Conservation (phyloP, 176 grass and related monocot genomes). For the Cymbopogon citratus region DNA sequence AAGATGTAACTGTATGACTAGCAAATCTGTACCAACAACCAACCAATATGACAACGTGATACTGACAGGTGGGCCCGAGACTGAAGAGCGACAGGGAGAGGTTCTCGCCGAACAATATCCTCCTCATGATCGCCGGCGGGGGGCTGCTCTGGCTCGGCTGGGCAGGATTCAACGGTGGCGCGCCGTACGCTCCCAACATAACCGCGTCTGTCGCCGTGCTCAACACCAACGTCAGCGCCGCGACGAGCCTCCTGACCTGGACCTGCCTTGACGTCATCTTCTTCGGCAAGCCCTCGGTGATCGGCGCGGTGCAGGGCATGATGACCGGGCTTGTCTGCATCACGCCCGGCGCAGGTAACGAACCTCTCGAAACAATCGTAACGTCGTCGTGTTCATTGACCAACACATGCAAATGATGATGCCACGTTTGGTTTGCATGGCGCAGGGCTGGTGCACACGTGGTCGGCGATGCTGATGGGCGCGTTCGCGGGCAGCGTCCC, state of each 20-base stretch:
- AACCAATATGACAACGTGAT: background rate
- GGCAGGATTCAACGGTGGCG: constrained; percentile 78
- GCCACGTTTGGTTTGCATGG: background rate
- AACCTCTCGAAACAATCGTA: too few relatives aligned
- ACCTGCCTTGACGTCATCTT: constrained; percentile 73
- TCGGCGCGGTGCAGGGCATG: constrained; percentile 78
- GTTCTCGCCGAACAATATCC: constrained; percentile 70
- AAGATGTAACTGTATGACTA: background rate
- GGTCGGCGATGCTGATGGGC: constrained; percentile 80
- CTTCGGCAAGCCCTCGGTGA: constrained; percentile 75
- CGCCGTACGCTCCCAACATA: constrained; percentile 50
- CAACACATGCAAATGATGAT: background rate
- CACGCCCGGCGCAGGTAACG: constrained; percentile 64
- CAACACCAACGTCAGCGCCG: constrained; percentile 69
- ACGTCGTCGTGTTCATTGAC: background rate
- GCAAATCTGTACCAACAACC: background rate
- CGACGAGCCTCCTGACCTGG: constrained; percentile 70
- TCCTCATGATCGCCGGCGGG: constrained; percentile 63
- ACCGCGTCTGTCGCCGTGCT: constrained; percentile 60
- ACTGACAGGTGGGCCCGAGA: constrained; percentile 59
- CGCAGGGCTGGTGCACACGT: constrained; percentile 64
- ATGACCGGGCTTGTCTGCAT: constrained; percentile 80
- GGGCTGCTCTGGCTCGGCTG: constrained; percentile 77
- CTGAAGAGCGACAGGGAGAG: constrained; percentile 62
- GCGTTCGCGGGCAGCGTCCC: constrained; percentile 45